Base-by-base conservation (phyloP, 208 protist species). In the Acanthamoeba castellanii region DNA sequence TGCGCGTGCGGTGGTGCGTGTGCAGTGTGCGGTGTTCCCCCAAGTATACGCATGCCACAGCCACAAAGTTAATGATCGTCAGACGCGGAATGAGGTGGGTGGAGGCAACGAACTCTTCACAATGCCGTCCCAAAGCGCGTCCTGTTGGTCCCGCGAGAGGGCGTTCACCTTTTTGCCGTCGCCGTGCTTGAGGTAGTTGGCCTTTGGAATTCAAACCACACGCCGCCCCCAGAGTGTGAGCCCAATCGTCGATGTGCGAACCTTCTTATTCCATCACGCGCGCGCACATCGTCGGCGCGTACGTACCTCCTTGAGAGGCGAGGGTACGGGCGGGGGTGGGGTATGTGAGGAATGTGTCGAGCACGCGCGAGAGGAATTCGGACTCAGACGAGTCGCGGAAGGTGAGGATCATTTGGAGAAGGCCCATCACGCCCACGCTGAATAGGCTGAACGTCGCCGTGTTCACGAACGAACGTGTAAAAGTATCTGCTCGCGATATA, bases 161-260 rank as follows among this genome's bases (percentile, higher is more conserved):
- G 34, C 32, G 37, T 92, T 92, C 22, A 92, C 42, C 87, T 92
- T 92, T 18, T 76, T 92, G 61, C 87, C 42, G 37, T 92, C 87
- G 16, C 87, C 87, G 64, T 92, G 87, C 64, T 92, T 92, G 32
- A 92, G 87, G 61, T 92, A 92, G 61, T 92, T 92, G 32, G 87
- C 87, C 82, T 82, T 42, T 22, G 22, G 68, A 42, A 32, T 32
- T 20, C 13, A 76, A 16, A 4, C 13, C 42, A 3, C 42, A 3
- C 42, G 37, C 37, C 37, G 3, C 42, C 42, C 14, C 57, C 14
- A 3, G 1, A 25, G 57, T 7, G 22, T 61, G 57, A 76, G n/a
- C 68, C 22, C 68, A 20, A 32, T 16, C 16, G 68, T 34, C 22
- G 25, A 34, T 5, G 68, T 25, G 9, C 16, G 57, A 1, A 61